Evolutionary conservation across 2,329 filamentous ascomycete species (phyloP).

Genomic region (Venturia pyrina): DNA sequence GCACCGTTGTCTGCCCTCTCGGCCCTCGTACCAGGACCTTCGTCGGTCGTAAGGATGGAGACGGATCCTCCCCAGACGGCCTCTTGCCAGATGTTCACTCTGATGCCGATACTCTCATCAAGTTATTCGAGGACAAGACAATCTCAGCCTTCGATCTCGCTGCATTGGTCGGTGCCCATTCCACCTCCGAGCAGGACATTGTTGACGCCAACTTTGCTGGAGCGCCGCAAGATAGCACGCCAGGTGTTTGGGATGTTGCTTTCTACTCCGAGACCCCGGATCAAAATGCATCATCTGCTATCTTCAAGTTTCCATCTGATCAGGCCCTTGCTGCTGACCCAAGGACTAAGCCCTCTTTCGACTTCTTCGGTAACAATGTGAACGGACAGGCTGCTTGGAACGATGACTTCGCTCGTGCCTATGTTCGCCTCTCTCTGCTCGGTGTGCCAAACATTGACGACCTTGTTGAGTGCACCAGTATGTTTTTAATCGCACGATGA

Average conservation of each 20-base stretch:
- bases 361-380: constrained; percentile 7
- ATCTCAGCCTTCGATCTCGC: constrained; percentile 40
- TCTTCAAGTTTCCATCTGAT: constrained; percentile 18
- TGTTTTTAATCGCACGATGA: constrained; percentile 10
- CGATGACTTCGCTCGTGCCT: constrained; percentile 17
- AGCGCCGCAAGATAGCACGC: constrained; percentile 13
- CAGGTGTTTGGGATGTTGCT: constrained; percentile 17
- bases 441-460: constrained; percentile 20
- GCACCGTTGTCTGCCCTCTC: constrained; percentile 38
- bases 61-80: constrained; percentile 4
- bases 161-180: constrained; percentile 46
- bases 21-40: constrained; percentile 42
- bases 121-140: constrained; percentile 41
- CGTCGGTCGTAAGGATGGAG: constrained; percentile 16
- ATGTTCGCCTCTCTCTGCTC: constrained; percentile 17
- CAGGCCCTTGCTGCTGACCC: constrained; percentile 1
- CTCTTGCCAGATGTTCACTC: constrained; percentile 27
- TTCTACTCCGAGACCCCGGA: constrained; percentile 19
- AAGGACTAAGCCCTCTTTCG: not conserved
- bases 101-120: constrained; percentile 32
- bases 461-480: constrained; percentile 18
- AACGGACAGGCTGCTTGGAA: constrained; percentile 7
- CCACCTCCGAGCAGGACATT: constrained; percentile 35
- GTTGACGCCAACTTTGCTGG: constrained; percentile 27
- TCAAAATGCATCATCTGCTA: constrained; percentile 15